Conservation (phyloP, 345 rosid species). For the Nephelium lappaceum region DNA sequence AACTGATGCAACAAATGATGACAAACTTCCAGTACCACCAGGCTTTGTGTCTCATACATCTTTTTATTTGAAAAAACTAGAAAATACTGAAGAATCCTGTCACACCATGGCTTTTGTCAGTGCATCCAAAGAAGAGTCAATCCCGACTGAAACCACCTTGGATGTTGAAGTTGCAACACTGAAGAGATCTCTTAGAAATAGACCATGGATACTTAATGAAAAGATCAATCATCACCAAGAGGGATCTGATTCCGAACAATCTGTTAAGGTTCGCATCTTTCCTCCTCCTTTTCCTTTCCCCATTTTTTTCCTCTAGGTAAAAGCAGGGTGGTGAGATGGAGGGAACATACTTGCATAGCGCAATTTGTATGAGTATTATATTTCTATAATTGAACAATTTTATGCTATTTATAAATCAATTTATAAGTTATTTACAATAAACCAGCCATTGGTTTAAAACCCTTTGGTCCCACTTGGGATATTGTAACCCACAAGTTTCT, state of each 20-base stretch:
- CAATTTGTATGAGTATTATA: neutral
- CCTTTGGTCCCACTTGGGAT: neutral
- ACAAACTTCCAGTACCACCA: slow-evolving; percentile 30
- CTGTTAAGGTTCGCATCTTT: slow-evolving; percentile 26
- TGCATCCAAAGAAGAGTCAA: slow-evolving; percentile 13
- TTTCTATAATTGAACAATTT: neutral
- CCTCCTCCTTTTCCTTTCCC: neutral
- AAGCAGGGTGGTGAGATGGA: neutral
- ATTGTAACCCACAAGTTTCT: neutral
- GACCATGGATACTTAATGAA: slow-evolving; percentile 43
- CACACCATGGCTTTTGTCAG: neutral
- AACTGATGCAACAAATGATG: neutral
- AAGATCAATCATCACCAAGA: slow-evolving; percentile 21
- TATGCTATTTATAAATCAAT: neutral
- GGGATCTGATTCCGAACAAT: slow-evolving; percentile 23
- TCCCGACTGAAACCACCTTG: neutral
- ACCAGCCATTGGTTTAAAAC: neutral
- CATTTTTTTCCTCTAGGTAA: neutral
- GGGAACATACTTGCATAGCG: neutral
- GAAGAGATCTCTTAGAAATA: slow-evolving; percentile 27
- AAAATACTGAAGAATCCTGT: slow-evolving; percentile 23
- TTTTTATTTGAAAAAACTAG: slow-evolving; percentile 40
- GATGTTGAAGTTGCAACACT: slow-evolving; percentile 18
- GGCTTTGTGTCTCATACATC: slow-evolving; percentile 51
- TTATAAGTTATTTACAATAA: neutral